Percentiles rank a stretch among this genome's conserved stretches.
Conservation (phyloP, 805 yeast species). For the Wickerhamiella shivajii region DNA sequence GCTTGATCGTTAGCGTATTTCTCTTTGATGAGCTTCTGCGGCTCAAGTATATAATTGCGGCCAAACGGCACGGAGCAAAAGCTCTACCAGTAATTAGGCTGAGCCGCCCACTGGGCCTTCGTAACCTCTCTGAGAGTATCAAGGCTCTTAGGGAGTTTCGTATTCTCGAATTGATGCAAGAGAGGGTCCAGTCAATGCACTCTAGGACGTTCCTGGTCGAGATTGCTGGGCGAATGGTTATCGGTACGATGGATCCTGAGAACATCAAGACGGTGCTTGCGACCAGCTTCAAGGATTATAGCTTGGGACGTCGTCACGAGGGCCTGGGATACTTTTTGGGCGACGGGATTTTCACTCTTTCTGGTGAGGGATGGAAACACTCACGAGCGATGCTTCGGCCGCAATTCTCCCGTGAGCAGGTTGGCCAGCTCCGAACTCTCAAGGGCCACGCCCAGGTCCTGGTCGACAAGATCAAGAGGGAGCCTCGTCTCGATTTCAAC, state of each 20-base stretch:
- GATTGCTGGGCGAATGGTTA: conserved; percentile 7
- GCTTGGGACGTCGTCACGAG: conserved; percentile 20
- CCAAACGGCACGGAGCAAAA: background rate
- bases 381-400: conserved; percentile 27
- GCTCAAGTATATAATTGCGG: background rate
- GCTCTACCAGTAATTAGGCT: conserved; percentile 1
- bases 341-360: conserved; percentile 26
- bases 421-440: conserved; percentile 19
- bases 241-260: conserved; percentile 19
- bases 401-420: conserved; percentile 24
- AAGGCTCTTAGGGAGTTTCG: background rate
- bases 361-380: conserved; percentile 26
- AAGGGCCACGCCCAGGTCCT: conserved; percentile 20
- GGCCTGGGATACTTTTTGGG: conserved; percentile 23
- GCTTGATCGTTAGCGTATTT: no score
- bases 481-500: conserved; percentile 13
- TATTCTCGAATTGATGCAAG: background rate
- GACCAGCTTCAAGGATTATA: conserved; percentile 22
- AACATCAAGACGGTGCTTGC: conserved; percentile 21
- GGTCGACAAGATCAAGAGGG: conserved; percentile 8
- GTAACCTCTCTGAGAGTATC: conserved; percentile 2
- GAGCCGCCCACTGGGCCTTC: conserved; percentile 6
- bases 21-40: conserved; percentile 3
- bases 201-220: conserved; percentile 3
- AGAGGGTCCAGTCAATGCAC: background rate